Base-by-base conservation (phyloP, 306 rosid species). In the Luffa acutangula region DNA sequence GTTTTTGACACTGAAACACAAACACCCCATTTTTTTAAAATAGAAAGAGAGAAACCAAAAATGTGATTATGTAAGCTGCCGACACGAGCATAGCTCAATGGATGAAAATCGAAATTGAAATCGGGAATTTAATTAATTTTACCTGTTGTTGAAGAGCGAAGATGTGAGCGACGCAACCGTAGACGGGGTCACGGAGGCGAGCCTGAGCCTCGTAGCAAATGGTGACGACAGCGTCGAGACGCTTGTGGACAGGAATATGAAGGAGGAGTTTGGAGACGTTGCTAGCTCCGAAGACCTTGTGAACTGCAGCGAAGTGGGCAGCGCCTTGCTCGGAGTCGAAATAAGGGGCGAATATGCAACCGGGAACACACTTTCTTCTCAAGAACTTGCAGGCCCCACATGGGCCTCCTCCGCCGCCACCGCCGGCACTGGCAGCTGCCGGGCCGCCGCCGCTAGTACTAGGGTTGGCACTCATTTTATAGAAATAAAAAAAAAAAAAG, bases 91-190 rank as follows among this genome's bases (percentile, higher is more conserved):
- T 4, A 60, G 1, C 41, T 60, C 17, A 31, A 60, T 4, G 0
- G 12, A 60, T 60, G 3, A 0, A 59, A 59, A 9, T 31, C 14
- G 6, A 34, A 13, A 52, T 5, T n/a, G 10, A 18, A 54, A 7
- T 20, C 8, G 4, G n/a, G 2, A 54, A 8, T 51, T 2, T 0
- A 7, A 57, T 57, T 57, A 7, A 53, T 3, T 54, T 84, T 80
- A 92, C 98, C 98, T 94, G 98, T 87, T 92, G 98, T 64, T 94
- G 98, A 63, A 94, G 97, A 74, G 95, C 87, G 10, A 92, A 92
- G 64, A 94, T 94, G 67, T 94, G 96, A 80, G 98, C 83, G 76
- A 94, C 97, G n/a, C 97, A 94, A 42, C 98, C 98, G 66, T 91
- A 92, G 4, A 94, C 92, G 0, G 97, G 98, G 82, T 94, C 98